phyloP scores from a whole-genome alignment of 345 rosid genomes.

The Linum usitatissimum region DNA sequence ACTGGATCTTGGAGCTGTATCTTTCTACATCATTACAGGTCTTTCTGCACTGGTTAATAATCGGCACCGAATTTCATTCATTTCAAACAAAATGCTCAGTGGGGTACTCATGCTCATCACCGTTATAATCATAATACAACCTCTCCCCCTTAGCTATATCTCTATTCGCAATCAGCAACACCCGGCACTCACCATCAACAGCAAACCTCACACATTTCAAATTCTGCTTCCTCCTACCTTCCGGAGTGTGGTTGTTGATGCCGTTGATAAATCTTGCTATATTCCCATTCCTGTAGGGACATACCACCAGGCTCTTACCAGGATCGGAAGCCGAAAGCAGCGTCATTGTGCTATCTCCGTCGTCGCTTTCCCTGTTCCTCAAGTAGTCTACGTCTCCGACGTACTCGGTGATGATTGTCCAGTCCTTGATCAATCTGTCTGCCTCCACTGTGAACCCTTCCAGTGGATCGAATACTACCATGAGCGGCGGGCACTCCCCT shows the following conservation, averaged over 20 bases:
- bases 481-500: constrained; percentile 69
- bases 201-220: constrained; percentile 87
- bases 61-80: too few species aligned
- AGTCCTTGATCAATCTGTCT: constrained; percentile 69
- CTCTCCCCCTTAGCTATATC: constrained; percentile 80
- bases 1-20: too few species aligned
- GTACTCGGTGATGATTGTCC: constrained; percentile 77
- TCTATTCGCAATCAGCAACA: constrained; percentile 75
- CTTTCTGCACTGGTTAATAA: too few species aligned
- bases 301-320: constrained; percentile 2
- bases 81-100: constrained; percentile 79
- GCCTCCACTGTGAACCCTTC: constrained; percentile 94
- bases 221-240: constrained; percentile 82
- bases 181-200: constrained; percentile 74
- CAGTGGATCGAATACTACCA: constrained; percentile 68
- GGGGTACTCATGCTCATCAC: constrained; percentile 85
- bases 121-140: constrained; percentile 92
- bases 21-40: too few species aligned
- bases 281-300: constrained; percentile 70
- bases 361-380: constrained; percentile 63
- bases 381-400: constrained; percentile 87
- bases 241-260: constrained; percentile 69
- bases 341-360: constrained; percentile 90
- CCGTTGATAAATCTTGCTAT: constrained; percentile 83
- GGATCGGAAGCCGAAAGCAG: constrained; percentile 44